A percentile compares a stretch with the other conserved stretches of the same genome.
phyloP scores from a whole-genome alignment of 164 flowering plant genomes.

The Litsea cubeba region DNA sequence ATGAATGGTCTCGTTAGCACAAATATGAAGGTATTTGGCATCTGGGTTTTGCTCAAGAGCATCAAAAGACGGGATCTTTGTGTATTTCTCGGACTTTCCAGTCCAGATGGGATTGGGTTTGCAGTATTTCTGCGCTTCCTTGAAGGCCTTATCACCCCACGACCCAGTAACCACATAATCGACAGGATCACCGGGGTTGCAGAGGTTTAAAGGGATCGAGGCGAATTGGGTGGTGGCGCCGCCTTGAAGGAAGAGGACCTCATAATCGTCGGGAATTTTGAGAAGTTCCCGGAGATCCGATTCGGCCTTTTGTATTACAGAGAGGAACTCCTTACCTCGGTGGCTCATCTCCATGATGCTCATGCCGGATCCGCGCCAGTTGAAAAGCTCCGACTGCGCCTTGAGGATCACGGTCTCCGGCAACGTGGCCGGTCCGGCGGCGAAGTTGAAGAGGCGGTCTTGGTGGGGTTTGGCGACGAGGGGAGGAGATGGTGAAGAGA shows the following conservation, averaged over 20 bases:
- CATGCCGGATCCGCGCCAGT: conserved; percentile 86
- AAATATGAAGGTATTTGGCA: conserved; percentile 88
- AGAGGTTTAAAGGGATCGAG: conserved; percentile 72
- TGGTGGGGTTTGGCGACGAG: not conserved
- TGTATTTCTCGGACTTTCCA: conserved; percentile 86
- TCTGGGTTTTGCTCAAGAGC: conserved; percentile 48
- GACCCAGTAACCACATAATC: conserved; percentile 90
- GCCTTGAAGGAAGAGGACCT: conserved; percentile 85
- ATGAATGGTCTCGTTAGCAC: conserved; percentile 94
- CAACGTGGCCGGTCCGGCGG: conserved; percentile 82
- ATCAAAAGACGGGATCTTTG: conserved; percentile 56
- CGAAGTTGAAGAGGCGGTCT: conserved; percentile 82
- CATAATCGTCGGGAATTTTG: conserved; percentile 49
- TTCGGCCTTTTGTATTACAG: conserved; percentile 89
- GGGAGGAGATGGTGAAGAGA: conserved; percentile 4
- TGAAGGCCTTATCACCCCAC: conserved; percentile 93
- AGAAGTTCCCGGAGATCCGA: conserved; percentile 77
- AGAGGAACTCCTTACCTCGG: conserved; percentile 78
- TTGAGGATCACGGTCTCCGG: conserved; percentile 65
- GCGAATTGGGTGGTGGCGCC: conserved; percentile 96
- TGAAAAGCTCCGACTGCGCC: conserved; percentile 81
- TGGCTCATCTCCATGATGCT: conserved; percentile 99
- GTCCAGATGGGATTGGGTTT: conserved; percentile 67
- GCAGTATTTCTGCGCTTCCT: conserved; percentile 81
- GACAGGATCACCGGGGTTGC: conserved; percentile 51